Evolutionary conservation across 202 grass and related monocot species (phyloP).

Genomic region (Miscanthus sacchariflorus): DNA sequence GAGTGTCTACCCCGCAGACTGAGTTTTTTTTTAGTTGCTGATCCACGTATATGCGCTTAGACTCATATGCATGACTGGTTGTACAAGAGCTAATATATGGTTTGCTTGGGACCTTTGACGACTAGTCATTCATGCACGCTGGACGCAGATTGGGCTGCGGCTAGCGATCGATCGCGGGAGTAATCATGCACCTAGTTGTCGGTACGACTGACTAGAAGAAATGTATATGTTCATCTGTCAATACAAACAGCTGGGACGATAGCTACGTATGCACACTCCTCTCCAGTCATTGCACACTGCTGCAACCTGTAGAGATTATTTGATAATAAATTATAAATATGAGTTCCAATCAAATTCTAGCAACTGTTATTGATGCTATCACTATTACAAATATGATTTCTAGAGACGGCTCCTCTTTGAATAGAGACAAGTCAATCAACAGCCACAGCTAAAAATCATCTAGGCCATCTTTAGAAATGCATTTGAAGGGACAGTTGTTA

Average conservation of each 20-base stretch:
- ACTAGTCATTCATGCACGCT: neutral
- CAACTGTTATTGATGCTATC: neutral
- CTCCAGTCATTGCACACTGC: neutral
- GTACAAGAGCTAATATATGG: neutral
- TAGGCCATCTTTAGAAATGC: too few relatives aligned
- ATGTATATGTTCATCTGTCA: slow-evolving; percentile 39
- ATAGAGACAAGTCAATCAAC: too few relatives aligned
- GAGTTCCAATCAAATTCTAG: neutral
- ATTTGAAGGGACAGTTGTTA: too few relatives aligned
- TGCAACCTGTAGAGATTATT: neutral
- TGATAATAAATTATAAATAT: neutral
- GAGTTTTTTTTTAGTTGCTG: neutral
- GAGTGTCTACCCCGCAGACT: too few relatives aligned
- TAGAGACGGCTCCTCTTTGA: too few relatives aligned
- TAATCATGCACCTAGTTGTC: slow-evolving; percentile 14
- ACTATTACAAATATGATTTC: too few relatives aligned
- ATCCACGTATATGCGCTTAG: neutral
- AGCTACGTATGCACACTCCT: slow-evolving; percentile 6
- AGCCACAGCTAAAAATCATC: too few relatives aligned
- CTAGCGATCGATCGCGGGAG: neutral
- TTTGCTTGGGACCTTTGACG: neutral
- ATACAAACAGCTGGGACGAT: slow-evolving; percentile 29
- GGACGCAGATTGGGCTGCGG: slow-evolving; percentile 5
- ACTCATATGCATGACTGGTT: slow-evolving; percentile 30
- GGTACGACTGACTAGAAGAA: slow-evolving; percentile 36